A percentile compares a stretch with the other conserved stretches of the same genome.
phyloP scores from a whole-genome alignment of 495 filamentous ascomycete genomes.

The Daldinia loculata region DNA sequence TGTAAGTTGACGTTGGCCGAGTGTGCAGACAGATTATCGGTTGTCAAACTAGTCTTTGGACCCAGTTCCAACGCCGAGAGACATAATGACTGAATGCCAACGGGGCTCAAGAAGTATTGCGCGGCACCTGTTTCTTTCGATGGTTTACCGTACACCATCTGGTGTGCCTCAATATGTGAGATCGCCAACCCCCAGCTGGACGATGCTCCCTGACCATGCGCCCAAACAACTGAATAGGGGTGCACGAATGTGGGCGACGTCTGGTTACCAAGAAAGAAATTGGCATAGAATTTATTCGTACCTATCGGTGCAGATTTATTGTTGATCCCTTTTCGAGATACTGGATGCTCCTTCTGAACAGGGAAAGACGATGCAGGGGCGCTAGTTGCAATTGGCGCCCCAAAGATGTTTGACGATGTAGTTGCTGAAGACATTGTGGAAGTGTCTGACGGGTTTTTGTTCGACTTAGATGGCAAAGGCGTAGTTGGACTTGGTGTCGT shows the following conservation, averaged over 20 bases:
- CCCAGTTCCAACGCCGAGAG: constrained; percentile 80
- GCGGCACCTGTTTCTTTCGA: constrained; percentile 62
- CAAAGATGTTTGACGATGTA: constrained; percentile 55
- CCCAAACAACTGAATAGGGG: constrained; percentile 85
- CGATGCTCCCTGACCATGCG: constrained; percentile 70
- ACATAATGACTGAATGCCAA: constrained; percentile 81
- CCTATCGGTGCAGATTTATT: constrained; percentile 62
- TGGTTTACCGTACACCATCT: constrained; percentile 68
- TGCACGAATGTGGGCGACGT: constrained; percentile 77
- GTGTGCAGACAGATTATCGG: constrained; percentile 70
- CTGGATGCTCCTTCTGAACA: constrained; percentile 56
- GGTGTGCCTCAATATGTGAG: constrained; percentile 71
- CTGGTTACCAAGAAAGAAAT: constrained; percentile 83
- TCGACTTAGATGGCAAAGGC: background rate
- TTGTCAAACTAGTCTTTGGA: constrained; percentile 65
- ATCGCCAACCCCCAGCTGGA: constrained; percentile 80
- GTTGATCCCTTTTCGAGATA: constrained; percentile 50
- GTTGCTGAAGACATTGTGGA: constrained; percentile 27
- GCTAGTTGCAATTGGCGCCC: constrained; percentile 67
- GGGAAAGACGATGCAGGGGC: constrained; percentile 64
- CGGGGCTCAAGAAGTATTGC: constrained; percentile 80
- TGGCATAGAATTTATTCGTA: constrained; percentile 94
- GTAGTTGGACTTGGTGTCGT: constrained; percentile 15
- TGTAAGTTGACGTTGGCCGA: constrained; percentile 77
- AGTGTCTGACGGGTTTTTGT: constrained; percentile 14